Base-by-base conservation (phyloP, 2,329 filamentous ascomycete species). In the Ceratocystis eucalypticola region DNA sequence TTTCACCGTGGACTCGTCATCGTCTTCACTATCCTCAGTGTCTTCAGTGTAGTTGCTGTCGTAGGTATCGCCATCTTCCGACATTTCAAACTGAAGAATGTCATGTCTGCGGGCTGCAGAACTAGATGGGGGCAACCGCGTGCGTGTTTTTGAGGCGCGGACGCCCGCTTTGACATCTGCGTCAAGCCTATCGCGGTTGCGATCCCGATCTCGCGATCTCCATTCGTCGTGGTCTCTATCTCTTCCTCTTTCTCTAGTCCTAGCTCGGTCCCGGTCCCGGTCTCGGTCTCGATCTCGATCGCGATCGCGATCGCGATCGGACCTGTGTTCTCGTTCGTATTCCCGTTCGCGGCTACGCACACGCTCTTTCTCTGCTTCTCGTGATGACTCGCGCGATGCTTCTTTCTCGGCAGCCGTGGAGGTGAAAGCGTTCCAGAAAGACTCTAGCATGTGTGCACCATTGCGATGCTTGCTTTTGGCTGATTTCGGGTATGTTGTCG, bases 261-360 rank as follows among this genome's bases (percentile, higher is more conserved):
- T 55, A 12, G 48, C 22, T 55, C 20, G 45, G 20, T 22, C 22
- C 28, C n/a, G 46, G 25, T 44, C 20, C 2, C 12, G n/a, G 7
- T n/a, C 41, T 1, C 17, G 57, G 12, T 41, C 30, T 22, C 28
- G 62, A 2, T 65, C 61, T 5, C 41, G 20, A 15, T 61, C 50
- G 15, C 57, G 64, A 3, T 69, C 65, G 1, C 61, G 65, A 5
- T 68, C 68, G 15, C 68, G 64, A 8, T 64, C 25, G 28, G 8
- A 2, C 22, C 15, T 59, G n/a, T 30, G 61, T 20, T 62, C 61
- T 15, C 37, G 61, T 8, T 62, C 41, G 61, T 57, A 65, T 10
- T 69, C 65, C 2, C 61, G 65, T 12, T 69, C 66, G 15, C 66
- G 64, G 12, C 45, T 61, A 33, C 44, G 61, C 61, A 61, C 15